Percentiles rank a stretch among this genome's conserved stretches.
phyloP scores from a whole-genome alignment of 495 filamentous ascomycete species.

The Aspergillus sparsus region DNA sequence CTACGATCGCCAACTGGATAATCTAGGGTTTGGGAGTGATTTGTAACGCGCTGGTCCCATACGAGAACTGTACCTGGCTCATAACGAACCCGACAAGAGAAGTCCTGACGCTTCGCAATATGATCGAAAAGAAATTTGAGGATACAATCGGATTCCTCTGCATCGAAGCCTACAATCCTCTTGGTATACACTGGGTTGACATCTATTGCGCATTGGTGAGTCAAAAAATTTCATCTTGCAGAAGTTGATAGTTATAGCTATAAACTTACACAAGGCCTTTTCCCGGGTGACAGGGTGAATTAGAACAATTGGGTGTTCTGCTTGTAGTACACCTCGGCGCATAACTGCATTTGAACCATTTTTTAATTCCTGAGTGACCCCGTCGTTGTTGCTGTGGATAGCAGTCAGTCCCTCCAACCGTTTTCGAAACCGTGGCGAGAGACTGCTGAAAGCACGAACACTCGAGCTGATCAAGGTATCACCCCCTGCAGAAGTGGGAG shows the following conservation, averaged over 20 bases:
- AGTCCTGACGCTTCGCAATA: slow-evolving; percentile 46
- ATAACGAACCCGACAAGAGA: slow-evolving; percentile 49
- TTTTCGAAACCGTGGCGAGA: slow-evolving; percentile 68
- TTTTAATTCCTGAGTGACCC: slow-evolving; percentile 55
- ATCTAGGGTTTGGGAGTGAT: slow-evolving; percentile 56
- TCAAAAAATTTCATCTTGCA: not conserved
- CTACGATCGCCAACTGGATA: slow-evolving; percentile 46
- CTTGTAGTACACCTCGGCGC: slow-evolving; percentile 64
- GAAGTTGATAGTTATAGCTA: not conserved
- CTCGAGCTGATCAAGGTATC: slow-evolving; percentile 77
- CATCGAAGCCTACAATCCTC: slow-evolving; percentile 14
- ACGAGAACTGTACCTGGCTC: slow-evolving; percentile 44
- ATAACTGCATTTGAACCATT: slow-evolving; percentile 62
- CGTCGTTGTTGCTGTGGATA: slow-evolving; percentile 55
- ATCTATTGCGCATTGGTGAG: slow-evolving; percentile 9
- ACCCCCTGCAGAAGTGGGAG: slow-evolving; percentile 64
- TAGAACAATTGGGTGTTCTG: slow-evolving; percentile 70
- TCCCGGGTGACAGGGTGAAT: slow-evolving; percentile 1
- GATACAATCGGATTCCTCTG: slow-evolving; percentile 14
- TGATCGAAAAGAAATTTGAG: slow-evolving; percentile 27
- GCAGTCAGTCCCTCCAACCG: slow-evolving; percentile 71
- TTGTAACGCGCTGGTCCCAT: slow-evolving; percentile 47
- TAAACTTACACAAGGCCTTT: not conserved
- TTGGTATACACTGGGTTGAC: slow-evolving; percentile 17
- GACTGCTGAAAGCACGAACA: slow-evolving; percentile 69